Conservation (phyloP, 208 protist genomes). For the Trypanosoma lewisi region DNA sequence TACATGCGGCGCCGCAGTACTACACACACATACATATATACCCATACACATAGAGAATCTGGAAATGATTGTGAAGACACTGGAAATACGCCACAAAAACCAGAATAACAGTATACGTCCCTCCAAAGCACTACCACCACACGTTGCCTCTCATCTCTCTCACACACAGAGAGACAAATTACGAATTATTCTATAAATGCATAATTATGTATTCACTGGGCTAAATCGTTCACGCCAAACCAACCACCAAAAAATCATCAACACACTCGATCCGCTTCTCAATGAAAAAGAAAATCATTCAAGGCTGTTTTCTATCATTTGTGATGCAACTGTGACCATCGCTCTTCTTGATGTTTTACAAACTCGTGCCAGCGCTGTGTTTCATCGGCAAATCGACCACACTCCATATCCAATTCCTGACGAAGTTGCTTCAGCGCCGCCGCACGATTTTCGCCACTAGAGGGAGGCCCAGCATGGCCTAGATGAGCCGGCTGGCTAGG, state of each 20-base stretch:
- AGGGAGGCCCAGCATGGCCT: neutral
- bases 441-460: conserved; percentile 9
- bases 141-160: too few species aligned
- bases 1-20: too few species aligned
- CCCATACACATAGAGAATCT: too few species aligned
- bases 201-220: too few species aligned
- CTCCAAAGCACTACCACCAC: too few species aligned
- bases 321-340: conserved; percentile 30
- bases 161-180: too few species aligned
- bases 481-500: neutral
- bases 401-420: conserved; percentile 50
- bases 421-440: conserved; percentile 41
- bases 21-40: too few species aligned
- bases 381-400: conserved; percentile 42
- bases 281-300: conserved; percentile 14
- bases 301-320: neutral
- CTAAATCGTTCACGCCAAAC: too few species aligned
- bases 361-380: conserved; percentile 47
- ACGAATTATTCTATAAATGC: too few species aligned
- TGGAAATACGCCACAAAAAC: too few species aligned
- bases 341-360: conserved; percentile 20
- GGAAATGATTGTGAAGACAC: too few species aligned
- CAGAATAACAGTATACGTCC: too few species aligned
- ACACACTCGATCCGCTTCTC: neutral
- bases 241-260: neutral